phyloP scores from a whole-genome alignment of 805 yeast species.

The Yarrowia bubula region DNA sequence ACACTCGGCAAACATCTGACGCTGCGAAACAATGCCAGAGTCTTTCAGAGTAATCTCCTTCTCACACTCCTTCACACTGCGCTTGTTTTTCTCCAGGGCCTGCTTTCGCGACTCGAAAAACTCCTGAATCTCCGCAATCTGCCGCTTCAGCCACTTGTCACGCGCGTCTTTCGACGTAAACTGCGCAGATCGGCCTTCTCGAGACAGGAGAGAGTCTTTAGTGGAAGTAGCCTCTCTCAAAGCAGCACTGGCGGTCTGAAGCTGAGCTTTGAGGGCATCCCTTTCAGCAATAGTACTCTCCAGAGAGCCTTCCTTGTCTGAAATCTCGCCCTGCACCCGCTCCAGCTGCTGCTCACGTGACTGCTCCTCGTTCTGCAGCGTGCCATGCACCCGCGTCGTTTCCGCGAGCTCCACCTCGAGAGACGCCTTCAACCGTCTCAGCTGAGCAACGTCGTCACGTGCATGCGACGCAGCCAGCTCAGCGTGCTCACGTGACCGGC shows the following conservation, averaged over 20 bases:
- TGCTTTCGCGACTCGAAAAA: constrained; percentile 38
- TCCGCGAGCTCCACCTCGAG: constrained; percentile 13
- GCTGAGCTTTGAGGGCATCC: not conserved
- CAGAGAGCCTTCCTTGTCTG: constrained; percentile 27
- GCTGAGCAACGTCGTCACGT: not conserved
- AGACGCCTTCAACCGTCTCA: not conserved
- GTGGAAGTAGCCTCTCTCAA: not conserved
- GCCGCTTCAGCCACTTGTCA: constrained; percentile 60
- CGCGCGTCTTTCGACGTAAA: constrained; percentile 59
- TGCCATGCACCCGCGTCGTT: not conserved
- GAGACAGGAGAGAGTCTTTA: constrained; percentile 10
- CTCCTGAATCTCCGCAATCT: constrained; percentile 45
- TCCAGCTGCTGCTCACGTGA: constrained; percentile 44
- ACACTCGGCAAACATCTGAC: constrained; percentile 19
- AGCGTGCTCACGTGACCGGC: constrained; percentile 31
- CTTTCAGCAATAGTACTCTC: not conserved
- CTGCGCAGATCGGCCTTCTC: constrained; percentile 48
- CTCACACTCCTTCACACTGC: constrained; percentile 30
- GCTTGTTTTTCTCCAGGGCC: not conserved
- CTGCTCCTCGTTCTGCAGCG: not conserved
- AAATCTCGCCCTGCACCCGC: constrained; percentile 20
- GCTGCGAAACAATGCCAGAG: constrained; percentile 10
- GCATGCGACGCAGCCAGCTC: not conserved
- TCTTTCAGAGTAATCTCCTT: constrained; percentile 25
- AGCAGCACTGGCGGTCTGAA: not conserved